These are phyloP conservation scores for Mortierella sp. DNA, from an alignment of 371 early-diverging fungal species.

Conservation along the genomic window DNA sequence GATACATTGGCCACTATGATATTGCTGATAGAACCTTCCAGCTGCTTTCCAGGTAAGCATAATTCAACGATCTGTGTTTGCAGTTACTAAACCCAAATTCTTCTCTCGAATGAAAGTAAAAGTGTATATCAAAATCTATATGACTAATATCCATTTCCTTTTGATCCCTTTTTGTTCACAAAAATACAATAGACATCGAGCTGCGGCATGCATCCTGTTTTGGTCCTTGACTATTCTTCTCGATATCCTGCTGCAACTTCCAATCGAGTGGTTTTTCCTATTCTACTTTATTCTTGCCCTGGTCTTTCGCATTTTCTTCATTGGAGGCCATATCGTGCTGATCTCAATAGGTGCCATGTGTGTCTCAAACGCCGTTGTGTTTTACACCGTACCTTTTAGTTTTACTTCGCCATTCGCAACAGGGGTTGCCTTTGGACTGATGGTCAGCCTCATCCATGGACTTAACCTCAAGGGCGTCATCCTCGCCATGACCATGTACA, in stretches of 20 bases:
- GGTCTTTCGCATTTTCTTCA: constrained; percentile 58
- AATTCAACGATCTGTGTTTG: not conserved
- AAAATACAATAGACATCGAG: constrained; percentile 43
- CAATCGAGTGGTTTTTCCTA: constrained; percentile 67
- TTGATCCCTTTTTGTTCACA: not conserved
- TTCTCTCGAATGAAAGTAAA: too few relatives aligned
- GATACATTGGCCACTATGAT: constrained; percentile 55
- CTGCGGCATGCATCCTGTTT: constrained; percentile 54
- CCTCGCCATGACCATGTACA: constrained; percentile 59
- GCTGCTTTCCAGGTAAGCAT: constrained; percentile 46
- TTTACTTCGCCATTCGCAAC: constrained; percentile 60
- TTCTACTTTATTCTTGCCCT: constrained; percentile 63
- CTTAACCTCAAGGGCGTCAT: constrained; percentile 62
- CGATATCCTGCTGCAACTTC: constrained; percentile 58
- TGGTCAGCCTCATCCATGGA: constrained; percentile 63
- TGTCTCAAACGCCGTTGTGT: constrained; percentile 58
- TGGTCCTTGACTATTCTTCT: constrained; percentile 60
- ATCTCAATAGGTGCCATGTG: constrained; percentile 59
- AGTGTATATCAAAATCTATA: too few relatives aligned
- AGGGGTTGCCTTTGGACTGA: constrained; percentile 61
- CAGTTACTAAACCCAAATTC: too few relatives aligned
- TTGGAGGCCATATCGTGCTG: constrained; percentile 59
- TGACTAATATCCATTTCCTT: not conserved
- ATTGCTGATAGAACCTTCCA: constrained; percentile 56
- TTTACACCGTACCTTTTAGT: constrained; percentile 57